A percentile compares a stretch with the other conserved stretches of the same genome.
Conservation (phyloP, 2,329 filamentous ascomycete species). For the Aureobasidium sp. region DNA sequence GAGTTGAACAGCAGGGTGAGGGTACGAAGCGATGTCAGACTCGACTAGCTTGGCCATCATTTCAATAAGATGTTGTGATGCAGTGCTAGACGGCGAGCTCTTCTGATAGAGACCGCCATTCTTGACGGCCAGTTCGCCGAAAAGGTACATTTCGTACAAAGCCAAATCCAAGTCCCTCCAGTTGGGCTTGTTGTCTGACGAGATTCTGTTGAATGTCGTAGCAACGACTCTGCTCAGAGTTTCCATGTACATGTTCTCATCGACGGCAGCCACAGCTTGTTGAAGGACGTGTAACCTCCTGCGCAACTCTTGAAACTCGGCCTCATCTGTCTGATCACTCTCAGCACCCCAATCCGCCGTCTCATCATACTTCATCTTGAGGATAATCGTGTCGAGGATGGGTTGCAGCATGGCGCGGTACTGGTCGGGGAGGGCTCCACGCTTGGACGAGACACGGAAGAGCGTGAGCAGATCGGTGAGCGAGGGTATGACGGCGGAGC, state of each 20-base stretch:
- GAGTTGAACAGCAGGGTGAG: conserved; percentile 83
- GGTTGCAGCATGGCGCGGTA: conserved; percentile 79
- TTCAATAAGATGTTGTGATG: conserved; percentile 70
- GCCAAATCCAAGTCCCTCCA: conserved; percentile 95
- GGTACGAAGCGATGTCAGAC: conserved; percentile 76
- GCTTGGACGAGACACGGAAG: conserved; percentile 68
- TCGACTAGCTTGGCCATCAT: conserved; percentile 97
- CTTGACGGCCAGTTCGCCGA: conserved; percentile 87
- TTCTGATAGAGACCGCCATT: conserved; percentile 82
- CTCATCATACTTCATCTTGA: conserved; percentile 96
- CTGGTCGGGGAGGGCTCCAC: conserved; percentile 56
- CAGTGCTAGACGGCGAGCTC: conserved; percentile 68
- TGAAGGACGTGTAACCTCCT: conserved; percentile 85
- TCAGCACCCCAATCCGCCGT: conserved; percentile 89
- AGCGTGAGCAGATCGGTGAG: conserved; percentile 88
- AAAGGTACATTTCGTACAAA: conserved; percentile 88
- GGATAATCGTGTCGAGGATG: conserved; percentile 83
- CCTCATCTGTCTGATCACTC: conserved; percentile 91
- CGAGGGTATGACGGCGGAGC: conserved; percentile 87
- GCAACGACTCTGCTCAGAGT: conserved; percentile 82
- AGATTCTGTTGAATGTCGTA: conserved; percentile 73
- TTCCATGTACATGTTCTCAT: conserved; percentile 81
- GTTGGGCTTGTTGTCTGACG: conserved; percentile 66
- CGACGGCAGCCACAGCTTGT: conserved; percentile 82
- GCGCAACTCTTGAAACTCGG: conserved; percentile 90